Conservation (phyloP, 805 yeast species). For the Ogataea nitratoaversa region DNA sequence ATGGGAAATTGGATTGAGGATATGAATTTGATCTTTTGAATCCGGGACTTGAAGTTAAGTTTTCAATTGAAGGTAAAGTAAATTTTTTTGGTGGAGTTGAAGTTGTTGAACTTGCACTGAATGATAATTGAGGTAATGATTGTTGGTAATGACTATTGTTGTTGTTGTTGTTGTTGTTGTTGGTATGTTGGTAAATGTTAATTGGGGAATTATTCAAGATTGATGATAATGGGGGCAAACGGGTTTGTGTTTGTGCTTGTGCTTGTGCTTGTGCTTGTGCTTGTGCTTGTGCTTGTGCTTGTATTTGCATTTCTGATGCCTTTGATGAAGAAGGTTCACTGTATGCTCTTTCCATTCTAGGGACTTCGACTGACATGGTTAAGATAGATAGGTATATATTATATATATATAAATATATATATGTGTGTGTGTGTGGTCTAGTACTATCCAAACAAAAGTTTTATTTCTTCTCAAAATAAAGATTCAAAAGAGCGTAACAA, state of each 20-base stretch:
- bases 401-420: too few species aligned
- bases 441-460: too few species aligned
- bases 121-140: constrained; percentile 1
- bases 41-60: constrained; percentile 23
- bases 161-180: not conserved
- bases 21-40: constrained; percentile 21
- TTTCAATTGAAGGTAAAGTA: constrained; percentile 23
- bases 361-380: constrained; percentile 23
- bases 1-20: constrained; percentile 9
- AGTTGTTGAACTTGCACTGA: not conserved
- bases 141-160: too few species aligned
- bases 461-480: too few species aligned
- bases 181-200: not conserved
- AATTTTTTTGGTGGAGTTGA: constrained; percentile 16
- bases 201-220: constrained; percentile 15
- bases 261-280: too few species aligned
- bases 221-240: constrained; percentile 25
- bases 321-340: constrained; percentile 14
- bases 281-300: too few species aligned
- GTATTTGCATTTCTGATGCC: too few species aligned
- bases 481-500: too few species aligned
- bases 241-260: constrained; percentile 7
- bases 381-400: too few species aligned
- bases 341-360: constrained; percentile 20
- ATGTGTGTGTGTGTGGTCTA: too few species aligned